Evolutionary conservation across 441 rosid genomes (phyloP).

Genomic region (Macaranga tanarius): DNA sequence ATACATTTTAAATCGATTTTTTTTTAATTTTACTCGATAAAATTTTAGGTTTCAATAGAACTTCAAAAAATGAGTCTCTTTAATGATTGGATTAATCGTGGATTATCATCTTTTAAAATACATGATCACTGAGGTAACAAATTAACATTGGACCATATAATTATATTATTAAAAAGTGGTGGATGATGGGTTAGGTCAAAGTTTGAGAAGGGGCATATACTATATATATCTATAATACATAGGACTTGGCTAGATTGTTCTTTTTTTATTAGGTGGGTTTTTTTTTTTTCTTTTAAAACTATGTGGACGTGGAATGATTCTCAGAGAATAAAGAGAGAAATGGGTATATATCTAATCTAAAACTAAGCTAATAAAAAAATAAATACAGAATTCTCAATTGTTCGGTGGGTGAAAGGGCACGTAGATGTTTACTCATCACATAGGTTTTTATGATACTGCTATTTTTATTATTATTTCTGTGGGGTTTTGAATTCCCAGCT

Average conservation of each 20-base stretch:
- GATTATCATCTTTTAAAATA: too few relatives aligned
- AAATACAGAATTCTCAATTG: background rate
- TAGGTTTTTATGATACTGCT: conserved; percentile 10
- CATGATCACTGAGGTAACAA: background rate
- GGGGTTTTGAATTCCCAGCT: background rate
- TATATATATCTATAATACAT: too few relatives aligned
- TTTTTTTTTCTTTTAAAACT: too few relatives aligned
- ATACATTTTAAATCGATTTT: too few relatives aligned
- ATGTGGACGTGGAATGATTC: conserved; percentile 26
- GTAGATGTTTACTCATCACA: conserved; percentile 22
- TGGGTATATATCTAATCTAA: background rate
- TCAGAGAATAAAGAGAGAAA: conserved; percentile 18
- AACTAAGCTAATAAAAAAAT: background rate
- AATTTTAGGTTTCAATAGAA: too few relatives aligned
- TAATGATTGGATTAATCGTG: too few relatives aligned
- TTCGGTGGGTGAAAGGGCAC: conserved; percentile 39
- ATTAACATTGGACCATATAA: background rate
- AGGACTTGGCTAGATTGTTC: background rate
- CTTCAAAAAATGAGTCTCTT: too few relatives aligned
- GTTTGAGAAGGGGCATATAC: background rate
- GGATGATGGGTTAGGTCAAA: conserved; percentile 20
- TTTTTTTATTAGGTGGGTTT: background rate
- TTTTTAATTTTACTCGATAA: too few relatives aligned
- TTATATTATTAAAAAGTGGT: too few relatives aligned
- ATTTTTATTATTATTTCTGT: background rate